Conservation (phyloP, 805 yeast genomes). For the Nakazawaea sp. region DNA sequence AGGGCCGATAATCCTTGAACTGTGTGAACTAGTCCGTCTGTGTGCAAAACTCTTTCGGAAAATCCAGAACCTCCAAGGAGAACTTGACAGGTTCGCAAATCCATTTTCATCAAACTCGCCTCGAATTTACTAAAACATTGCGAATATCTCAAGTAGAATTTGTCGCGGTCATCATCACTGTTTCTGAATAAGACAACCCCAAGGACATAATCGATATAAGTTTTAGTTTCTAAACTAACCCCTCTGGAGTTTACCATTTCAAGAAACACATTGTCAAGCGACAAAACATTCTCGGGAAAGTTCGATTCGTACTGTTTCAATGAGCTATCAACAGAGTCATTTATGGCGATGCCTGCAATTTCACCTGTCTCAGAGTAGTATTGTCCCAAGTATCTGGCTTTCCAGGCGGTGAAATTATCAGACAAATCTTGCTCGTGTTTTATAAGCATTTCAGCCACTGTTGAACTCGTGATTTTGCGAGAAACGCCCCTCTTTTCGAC, state of each 20-base stretch:
- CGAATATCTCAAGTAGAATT: not conserved
- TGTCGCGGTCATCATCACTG: not conserved
- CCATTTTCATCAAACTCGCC: not conserved
- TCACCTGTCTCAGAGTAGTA: constrained; percentile 21
- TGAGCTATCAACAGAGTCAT: not conserved
- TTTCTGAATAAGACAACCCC: constrained; percentile 9
- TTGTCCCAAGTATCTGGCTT: constrained; percentile 22
- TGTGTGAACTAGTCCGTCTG: too few species aligned
- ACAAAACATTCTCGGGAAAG: not conserved
- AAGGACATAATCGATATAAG: constrained; percentile 4
- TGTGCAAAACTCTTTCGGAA: not conserved
- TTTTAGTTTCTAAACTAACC: not conserved
- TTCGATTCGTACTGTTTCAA: not conserved
- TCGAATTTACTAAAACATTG: constrained; percentile 1
- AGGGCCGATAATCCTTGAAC: too few species aligned
- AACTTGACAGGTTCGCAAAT: constrained; percentile 3
- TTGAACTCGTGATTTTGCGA: too few species aligned
- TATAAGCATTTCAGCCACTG: too few species aligned
- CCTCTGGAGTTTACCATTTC: constrained; percentile 1
- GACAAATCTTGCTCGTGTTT: constrained; percentile 6
- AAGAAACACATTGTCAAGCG: constrained; percentile 8
- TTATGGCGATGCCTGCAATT: not conserved
- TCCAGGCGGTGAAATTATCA: constrained; percentile 20
- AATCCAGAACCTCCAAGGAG: constrained; percentile 1
- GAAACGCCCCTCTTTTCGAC: too few species aligned